Conservation (phyloP, 2,329 filamentous ascomycete species). For the Xylaria sp. region DNA sequence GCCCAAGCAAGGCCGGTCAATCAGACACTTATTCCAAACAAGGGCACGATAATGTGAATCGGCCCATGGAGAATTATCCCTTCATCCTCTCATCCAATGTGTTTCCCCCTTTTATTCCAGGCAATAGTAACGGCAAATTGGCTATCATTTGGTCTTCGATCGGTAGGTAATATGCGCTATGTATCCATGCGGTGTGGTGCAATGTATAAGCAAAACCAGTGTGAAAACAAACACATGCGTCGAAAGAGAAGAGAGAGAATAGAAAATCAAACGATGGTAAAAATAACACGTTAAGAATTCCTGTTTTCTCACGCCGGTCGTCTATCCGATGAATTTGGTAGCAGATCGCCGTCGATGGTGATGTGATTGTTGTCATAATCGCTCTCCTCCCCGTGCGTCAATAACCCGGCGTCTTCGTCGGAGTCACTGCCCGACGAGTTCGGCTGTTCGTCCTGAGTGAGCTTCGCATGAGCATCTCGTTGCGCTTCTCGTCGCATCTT, state of each 20-base stretch:
- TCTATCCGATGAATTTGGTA: constrained; percentile 32
- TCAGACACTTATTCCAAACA: background rate
- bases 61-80: background rate
- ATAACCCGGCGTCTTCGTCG: constrained; percentile 41
- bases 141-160: constrained; percentile 4
- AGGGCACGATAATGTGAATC: background rate
- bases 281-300: background rate
- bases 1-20: no score
- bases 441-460: constrained; percentile 28
- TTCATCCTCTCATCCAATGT: background rate
- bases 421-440: constrained; percentile 37
- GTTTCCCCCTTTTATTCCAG: background rate
- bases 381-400: constrained; percentile 36
- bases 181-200: constrained; percentile 4
- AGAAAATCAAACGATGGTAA: background rate
- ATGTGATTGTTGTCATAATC: constrained; percentile 36
- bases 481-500: constrained; percentile 79
- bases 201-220: background rate
- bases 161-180: constrained; percentile 8
- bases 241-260: constrained; percentile 5
- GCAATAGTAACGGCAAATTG: background rate
- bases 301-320: constrained; percentile 24
- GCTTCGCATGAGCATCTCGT: constrained; percentile 43
- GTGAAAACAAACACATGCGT: constrained; percentile 15
- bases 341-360: constrained; percentile 38